These are phyloP conservation scores for Rhodotorula sp. DNA, from an alignment of 1,284 basidiomycete species.

Conservation along the genomic window DNA sequence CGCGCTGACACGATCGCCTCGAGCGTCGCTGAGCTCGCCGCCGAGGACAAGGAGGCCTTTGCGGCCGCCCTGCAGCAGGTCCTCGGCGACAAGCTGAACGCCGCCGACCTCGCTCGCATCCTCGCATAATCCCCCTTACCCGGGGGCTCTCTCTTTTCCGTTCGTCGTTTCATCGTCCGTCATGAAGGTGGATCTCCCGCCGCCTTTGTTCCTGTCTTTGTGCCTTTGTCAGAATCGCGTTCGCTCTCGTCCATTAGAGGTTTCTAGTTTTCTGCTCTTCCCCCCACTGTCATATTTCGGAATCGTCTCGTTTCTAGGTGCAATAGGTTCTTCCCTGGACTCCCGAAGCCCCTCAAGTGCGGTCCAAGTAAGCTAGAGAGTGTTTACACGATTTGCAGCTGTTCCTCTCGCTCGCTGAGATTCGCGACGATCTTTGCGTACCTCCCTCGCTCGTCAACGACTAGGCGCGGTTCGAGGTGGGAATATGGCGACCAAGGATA, in stretches of 20 bases:
- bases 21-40: slow-evolving; percentile 45
- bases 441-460: neutral
- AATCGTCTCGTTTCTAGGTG: neutral
- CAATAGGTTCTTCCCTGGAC: neutral
- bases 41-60: slow-evolving; percentile 41
- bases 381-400: neutral
- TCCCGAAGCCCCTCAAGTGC: neutral
- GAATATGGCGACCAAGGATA: neutral
- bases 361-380: too few species aligned
- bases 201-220: neutral
- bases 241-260: neutral
- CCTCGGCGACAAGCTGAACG: slow-evolving; percentile 27
- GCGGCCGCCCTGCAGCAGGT: slow-evolving; percentile 39
- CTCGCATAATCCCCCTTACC: neutral
- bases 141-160: neutral
- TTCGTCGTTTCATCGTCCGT: neutral
- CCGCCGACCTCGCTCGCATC: slow-evolving; percentile 32
- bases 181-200: neutral
- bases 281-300: neutral
- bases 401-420: neutral
- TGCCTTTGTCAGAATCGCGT: neutral
- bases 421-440: neutral
- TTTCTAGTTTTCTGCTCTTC: neutral
- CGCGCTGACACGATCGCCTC: slow-evolving; percentile 44
- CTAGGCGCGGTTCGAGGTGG: too few species aligned